Conservation (phyloP, 2,329 filamentous ascomycete species). For the Cadophora luteo-olivacea region DNA sequence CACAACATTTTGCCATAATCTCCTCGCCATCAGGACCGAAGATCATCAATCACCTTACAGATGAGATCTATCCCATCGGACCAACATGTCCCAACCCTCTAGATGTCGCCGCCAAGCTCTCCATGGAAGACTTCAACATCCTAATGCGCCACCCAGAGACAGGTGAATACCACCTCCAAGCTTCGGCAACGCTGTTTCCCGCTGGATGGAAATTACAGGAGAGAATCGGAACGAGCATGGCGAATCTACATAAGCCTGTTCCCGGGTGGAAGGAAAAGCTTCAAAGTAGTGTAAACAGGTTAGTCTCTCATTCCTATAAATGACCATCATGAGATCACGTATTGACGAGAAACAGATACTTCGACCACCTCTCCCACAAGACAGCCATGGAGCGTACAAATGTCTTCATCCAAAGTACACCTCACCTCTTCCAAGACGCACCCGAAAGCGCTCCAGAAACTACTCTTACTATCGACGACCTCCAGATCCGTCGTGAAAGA, state of each 20-base stretch:
- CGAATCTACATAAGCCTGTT: slow-evolving; percentile 53
- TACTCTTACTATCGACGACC: slow-evolving; percentile 45
- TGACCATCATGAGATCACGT: background rate
- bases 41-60: slow-evolving; percentile 52
- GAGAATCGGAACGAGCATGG: slow-evolving; percentile 56
- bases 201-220: slow-evolving; percentile 57
- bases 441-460: slow-evolving; percentile 46
- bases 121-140: slow-evolving; percentile 59
- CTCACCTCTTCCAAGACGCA: slow-evolving; percentile 53
- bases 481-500: slow-evolving; percentile 55
- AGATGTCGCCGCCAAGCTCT: slow-evolving; percentile 56
- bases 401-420: slow-evolving; percentile 56
- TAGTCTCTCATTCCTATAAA: slow-evolving; percentile 23
- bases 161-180: slow-evolving; percentile 54
- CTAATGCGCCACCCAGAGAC: slow-evolving; percentile 52
- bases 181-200: slow-evolving; percentile 59
- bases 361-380: slow-evolving; percentile 51
- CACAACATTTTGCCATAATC: slow-evolving; percentile 49
- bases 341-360: slow-evolving; percentile 45
- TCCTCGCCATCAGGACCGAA: slow-evolving; percentile 42
- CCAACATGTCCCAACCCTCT: slow-evolving; percentile 49
- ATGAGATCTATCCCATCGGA: slow-evolving; percentile 51
- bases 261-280: slow-evolving; percentile 56
- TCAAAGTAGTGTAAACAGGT: slow-evolving; percentile 51
- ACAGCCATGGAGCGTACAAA: slow-evolving; percentile 56